These are phyloP conservation scores for Parascedosporium putredinis DNA, from an alignment of 2,329 filamentous ascomycete species.

Conservation along the genomic window DNA sequence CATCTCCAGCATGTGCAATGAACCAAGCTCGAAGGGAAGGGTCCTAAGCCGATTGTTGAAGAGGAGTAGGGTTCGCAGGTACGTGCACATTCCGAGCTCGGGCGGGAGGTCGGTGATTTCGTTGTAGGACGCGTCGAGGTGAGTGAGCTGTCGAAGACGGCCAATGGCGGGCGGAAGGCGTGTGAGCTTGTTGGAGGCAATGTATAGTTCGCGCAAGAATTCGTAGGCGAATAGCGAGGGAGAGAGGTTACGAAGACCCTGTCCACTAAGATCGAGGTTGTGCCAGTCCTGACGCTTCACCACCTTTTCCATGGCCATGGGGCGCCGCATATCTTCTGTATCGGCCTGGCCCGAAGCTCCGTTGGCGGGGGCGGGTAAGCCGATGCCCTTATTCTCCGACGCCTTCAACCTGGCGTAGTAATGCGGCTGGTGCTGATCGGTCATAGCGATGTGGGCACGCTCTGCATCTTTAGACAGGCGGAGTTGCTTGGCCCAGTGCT, in stretches of 20 bases:
- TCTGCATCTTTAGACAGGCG: slow-evolving; percentile 69
- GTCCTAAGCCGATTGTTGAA: slow-evolving; percentile 84
- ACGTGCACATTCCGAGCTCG: slow-evolving; percentile 95
- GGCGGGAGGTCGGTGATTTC: slow-evolving; percentile 70
- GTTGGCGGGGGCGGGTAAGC: slow-evolving; percentile 37
- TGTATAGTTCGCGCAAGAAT: slow-evolving; percentile 84
- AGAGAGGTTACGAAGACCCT: slow-evolving; percentile 77
- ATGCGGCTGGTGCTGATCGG: slow-evolving; percentile 52
- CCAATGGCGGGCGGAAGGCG: slow-evolving; percentile 74
- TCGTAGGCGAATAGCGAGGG: slow-evolving; percentile 73
- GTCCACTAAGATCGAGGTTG: slow-evolving; percentile 90
- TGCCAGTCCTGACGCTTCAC: slow-evolving; percentile 76
- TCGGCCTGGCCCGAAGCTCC: slow-evolving; percentile 34
- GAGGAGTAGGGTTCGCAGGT: slow-evolving; percentile 71
- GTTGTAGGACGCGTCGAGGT: slow-evolving; percentile 85
- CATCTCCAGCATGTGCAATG: slow-evolving; percentile 77
- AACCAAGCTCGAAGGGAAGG: slow-evolving; percentile 79
- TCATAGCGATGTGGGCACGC: slow-evolving; percentile 62
- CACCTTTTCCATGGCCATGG: slow-evolving; percentile 55
- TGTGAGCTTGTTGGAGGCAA: slow-evolving; percentile 84
- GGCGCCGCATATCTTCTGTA: slow-evolving; percentile 48
- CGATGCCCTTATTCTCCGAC: slow-evolving; percentile 57
- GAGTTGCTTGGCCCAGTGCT: slow-evolving; percentile 84
- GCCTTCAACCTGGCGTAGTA: slow-evolving; percentile 66
- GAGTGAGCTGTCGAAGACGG: slow-evolving; percentile 65